Conservation (phyloP, 257 asterid species). For the Rauvolfia tetraphylla region DNA sequence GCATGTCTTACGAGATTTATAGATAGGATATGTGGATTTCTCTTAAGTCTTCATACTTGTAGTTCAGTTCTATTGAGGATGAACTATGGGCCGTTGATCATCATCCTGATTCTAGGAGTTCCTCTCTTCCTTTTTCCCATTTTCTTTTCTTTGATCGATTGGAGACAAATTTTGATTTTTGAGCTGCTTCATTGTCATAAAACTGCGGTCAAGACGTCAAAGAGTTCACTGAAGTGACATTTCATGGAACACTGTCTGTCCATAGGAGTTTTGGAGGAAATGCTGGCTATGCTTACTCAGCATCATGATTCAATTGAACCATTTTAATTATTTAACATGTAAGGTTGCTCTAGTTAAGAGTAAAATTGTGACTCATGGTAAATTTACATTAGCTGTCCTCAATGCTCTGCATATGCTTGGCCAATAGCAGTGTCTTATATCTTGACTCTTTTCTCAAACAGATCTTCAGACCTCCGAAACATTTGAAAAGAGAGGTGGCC, state of each 20-base stretch:
- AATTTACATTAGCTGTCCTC: neutral
- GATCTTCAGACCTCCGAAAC: slow-evolving; percentile 80
- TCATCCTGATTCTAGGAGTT: no score
- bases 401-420: neutral
- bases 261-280: neutral
- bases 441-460: slow-evolving; percentile 29
- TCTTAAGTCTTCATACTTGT: neutral
- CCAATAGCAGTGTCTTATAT: neutral
- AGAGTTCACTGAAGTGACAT: neutral
- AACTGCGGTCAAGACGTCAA: neutral
- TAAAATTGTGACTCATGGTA: neutral
- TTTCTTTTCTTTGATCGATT: neutral
- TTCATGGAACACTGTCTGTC: neutral
- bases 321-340: neutral
- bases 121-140: no score
- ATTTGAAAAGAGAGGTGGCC: slow-evolving; percentile 66
- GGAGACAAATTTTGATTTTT: neutral
- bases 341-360: neutral
- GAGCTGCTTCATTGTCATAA: neutral
- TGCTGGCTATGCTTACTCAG: neutral
- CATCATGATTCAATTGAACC: neutral
- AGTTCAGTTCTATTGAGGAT: no score
- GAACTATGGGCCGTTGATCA: no score
- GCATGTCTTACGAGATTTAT: neutral
- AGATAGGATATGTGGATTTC: neutral